phyloP scores from a whole-genome alignment of 75 land plant species.

The Ceratopteris richardii region DNA sequence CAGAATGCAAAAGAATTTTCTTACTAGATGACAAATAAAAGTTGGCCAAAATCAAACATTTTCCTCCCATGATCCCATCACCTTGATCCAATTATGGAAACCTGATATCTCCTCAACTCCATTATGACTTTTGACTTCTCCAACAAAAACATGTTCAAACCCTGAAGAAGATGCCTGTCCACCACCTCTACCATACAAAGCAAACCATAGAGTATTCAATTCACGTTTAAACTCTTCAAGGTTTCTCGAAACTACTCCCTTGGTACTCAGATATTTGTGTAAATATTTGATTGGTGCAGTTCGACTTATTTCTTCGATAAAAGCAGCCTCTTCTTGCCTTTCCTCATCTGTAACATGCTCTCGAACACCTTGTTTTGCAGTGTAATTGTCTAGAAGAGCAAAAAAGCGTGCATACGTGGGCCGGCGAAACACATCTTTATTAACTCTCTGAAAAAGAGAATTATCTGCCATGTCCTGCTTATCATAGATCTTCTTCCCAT shows the following conservation, averaged over 20 bases:
- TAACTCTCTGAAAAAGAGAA: conserved; percentile 51
- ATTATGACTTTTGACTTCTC: conserved; percentile 59
- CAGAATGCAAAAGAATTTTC: not conserved
- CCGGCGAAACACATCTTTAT: conserved; percentile 46
- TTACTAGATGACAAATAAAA: no score
- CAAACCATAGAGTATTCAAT: conserved; percentile 71
- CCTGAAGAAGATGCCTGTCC: conserved; percentile 68
- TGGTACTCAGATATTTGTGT: conserved; percentile 49
- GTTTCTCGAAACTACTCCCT: conserved; percentile 39
- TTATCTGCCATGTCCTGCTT: conserved; percentile 67
- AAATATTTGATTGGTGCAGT: conserved; percentile 89
- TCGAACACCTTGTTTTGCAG: conserved; percentile 49
- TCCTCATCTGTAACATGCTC: conserved; percentile 62
- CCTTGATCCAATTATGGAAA: conserved; percentile 98
- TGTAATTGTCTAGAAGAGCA: conserved; percentile 83
- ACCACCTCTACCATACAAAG: conserved; percentile 71
- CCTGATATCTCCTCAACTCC: conserved; percentile 74
- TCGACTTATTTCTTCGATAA: conserved; percentile 88
- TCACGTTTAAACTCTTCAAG: conserved; percentile 57
- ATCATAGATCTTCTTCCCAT: conserved; percentile 74
- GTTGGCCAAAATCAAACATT: no score
- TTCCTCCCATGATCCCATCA: conserved; percentile 4
- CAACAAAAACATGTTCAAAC: conserved; percentile 98
- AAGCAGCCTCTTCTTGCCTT: conserved; percentile 72
- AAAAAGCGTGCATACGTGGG: conserved; percentile 82